Conservation (phyloP, 495 filamentous ascomycete genomes). For the Podospora bellae-mahoneyi region DNA sequence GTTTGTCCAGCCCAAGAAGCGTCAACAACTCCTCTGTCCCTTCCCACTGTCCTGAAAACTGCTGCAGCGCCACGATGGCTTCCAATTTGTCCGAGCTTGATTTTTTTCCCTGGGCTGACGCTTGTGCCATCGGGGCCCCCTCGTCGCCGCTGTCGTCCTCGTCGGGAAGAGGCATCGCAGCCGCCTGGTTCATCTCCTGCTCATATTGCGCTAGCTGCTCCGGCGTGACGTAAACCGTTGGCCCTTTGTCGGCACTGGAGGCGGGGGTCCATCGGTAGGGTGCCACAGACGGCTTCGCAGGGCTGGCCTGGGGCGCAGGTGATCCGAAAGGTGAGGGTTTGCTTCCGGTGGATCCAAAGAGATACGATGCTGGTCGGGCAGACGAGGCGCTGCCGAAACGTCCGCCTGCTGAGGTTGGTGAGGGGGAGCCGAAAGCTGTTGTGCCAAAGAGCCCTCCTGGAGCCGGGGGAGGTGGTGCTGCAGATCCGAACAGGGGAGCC, state of each 20-base stretch:
- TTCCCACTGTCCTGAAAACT: neutral
- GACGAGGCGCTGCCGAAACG: neutral
- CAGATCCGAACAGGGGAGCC: neutral
- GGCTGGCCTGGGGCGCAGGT: neutral
- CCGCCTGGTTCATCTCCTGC: neutral
- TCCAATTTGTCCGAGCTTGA: neutral
- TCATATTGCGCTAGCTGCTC: neutral
- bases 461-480: neutral
- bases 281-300: too few species aligned
- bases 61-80: neutral
- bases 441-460: too few species aligned
- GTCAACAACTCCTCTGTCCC: conserved; percentile 18
- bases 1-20: conserved; percentile 7
- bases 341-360: neutral
- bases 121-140: too few species aligned
- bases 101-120: too few species aligned
- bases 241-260: neutral
- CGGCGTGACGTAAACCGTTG: neutral
- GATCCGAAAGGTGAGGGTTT: neutral
- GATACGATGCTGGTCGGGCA: neutral
- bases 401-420: neutral
- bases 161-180: neutral
- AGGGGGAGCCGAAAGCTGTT: neutral
- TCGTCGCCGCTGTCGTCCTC: neutral
- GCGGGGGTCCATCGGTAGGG: neutral